Evolutionary conservation across 805 yeast species (phyloP).

Genomic region (Yamadazyma scolyti): DNA sequence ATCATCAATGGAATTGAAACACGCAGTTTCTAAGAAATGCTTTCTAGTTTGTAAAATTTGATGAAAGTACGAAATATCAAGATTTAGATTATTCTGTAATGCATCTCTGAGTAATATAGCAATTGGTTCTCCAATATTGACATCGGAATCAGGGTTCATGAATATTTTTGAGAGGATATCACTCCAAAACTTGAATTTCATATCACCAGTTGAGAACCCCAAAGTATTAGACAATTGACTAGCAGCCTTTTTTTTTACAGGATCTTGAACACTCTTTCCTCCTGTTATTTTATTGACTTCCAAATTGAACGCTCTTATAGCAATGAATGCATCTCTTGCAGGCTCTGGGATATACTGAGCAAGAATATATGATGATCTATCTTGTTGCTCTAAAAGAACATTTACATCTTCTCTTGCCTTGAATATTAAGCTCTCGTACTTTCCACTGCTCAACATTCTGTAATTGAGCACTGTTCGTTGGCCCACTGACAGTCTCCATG

Average conservation of each 20-base stretch:
- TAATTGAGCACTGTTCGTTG: no score
- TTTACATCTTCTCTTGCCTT: conserved; percentile 42
- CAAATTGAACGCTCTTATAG: conserved; percentile 60
- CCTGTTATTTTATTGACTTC: conserved; percentile 53
- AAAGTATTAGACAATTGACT: conserved; percentile 23
- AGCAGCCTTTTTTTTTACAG: no score
- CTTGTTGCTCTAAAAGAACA: conserved; percentile 43
- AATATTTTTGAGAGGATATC: conserved; percentile 51
- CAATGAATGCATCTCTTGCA: conserved; percentile 59
- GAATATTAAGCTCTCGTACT: conserved; percentile 10
- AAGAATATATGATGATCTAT: conserved; percentile 61
- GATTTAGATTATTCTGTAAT: conserved; percentile 42
- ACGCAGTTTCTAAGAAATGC: conserved; percentile 45
- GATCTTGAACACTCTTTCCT: conserved; percentile 16
- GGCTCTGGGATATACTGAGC: conserved; percentile 68
- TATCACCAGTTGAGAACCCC: conserved; percentile 39
- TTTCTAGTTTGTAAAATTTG: conserved; percentile 59
- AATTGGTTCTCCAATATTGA: conserved; percentile 58
- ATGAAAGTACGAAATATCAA: conserved; percentile 54
- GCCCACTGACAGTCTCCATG: no score
- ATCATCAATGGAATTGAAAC: conserved; percentile 48
- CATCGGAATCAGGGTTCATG: conserved; percentile 25
- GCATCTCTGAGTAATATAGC: conserved; percentile 56
- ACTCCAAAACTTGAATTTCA: conserved; percentile 75
- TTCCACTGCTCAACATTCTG: no score